Evolutionary conservation across 2,329 filamentous ascomycete genomes (phyloP).

Genomic region (Pseudogymnoascus sp.): DNA sequence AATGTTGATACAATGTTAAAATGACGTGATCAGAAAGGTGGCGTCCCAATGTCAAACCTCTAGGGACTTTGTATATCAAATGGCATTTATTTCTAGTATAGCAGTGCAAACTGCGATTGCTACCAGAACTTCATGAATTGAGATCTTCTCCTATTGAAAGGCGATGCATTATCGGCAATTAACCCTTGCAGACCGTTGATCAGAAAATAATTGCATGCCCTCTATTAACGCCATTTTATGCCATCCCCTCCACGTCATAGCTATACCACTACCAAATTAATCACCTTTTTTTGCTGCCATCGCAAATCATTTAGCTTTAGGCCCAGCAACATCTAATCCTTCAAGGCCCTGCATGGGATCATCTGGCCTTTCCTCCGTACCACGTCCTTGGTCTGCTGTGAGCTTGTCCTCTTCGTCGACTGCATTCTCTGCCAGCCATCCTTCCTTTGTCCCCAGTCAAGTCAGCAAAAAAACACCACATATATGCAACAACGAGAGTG

Average conservation of each 20-base stretch:
- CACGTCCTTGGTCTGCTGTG: constrained; percentile 47
- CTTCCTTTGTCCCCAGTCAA: constrained; percentile 54
- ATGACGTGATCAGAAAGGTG: constrained; percentile 4
- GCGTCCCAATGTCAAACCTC: constrained; percentile 7
- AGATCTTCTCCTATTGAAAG: neutral
- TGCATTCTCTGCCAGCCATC: constrained; percentile 83
- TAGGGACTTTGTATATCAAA: constrained; percentile 8
- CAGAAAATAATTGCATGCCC: constrained; percentile 13
- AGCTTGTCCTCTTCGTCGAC: constrained; percentile 70
- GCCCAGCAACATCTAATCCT: constrained; percentile 86
- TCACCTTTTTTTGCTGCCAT: neutral
- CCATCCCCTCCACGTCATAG: neutral
- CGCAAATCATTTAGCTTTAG: constrained; percentile 58
- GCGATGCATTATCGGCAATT: neutral
- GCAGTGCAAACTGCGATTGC: neutral
- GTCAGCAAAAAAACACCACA: constrained; percentile 17
- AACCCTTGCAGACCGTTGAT: neutral
- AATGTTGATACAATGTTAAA: constrained; percentile 9
- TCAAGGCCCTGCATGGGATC: constrained; percentile 97
- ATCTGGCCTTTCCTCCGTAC: constrained; percentile 47
- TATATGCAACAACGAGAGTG: neutral
- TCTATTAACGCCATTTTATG: constrained; percentile 5
- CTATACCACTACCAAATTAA: constrained; percentile 1
- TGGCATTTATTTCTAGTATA: constrained; percentile 6
- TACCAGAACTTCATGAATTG: constrained; percentile 4